Evolutionary conservation across 1,139 yeast genomes (phyloP).

Genomic region (Meyerozyma athensensis): DNA sequence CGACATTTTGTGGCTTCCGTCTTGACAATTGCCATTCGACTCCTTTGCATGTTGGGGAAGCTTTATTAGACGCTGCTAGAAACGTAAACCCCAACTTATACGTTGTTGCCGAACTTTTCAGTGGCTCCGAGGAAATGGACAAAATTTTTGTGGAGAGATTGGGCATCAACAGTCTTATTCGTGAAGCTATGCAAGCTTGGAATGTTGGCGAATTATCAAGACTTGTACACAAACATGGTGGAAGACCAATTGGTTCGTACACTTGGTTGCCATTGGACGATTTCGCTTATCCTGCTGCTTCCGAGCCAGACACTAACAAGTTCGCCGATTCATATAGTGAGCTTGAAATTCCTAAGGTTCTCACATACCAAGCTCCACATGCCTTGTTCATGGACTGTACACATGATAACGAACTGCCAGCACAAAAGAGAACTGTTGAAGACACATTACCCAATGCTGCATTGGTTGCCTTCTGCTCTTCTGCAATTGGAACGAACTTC

Average conservation of each 20-base stretch:
- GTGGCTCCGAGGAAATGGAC: slow-evolving; percentile 91
- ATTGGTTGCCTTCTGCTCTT: slow-evolving; percentile 84
- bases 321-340: slow-evolving; percentile 44
- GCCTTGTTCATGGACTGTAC: slow-evolving; percentile 97
- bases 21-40: slow-evolving; percentile 96
- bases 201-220: slow-evolving; percentile 81
- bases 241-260: slow-evolving; percentile 90
- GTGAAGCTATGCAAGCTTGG: slow-evolving; percentile 98
- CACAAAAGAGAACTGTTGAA: slow-evolving; percentile 85
- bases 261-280: slow-evolving; percentile 72
- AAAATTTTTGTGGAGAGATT: slow-evolving; percentile 84
- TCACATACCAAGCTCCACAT: slow-evolving; percentile 72
- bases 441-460: slow-evolving; percentile 96
- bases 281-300: slow-evolving; percentile 57
- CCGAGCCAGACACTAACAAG: slow-evolving; percentile 29
- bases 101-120: slow-evolving; percentile 90
- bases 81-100: slow-evolving; percentile 77
- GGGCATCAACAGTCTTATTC: slow-evolving; percentile 80
- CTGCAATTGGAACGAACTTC: slow-evolving; percentile 91
- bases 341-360: slow-evolving; percentile 59
- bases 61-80: slow-evolving; percentile 84
- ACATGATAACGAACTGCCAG: slow-evolving; percentile 90
- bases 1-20: slow-evolving; percentile 78
- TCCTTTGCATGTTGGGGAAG: slow-evolving; percentile 91
- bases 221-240: slow-evolving; percentile 88